These are phyloP conservation scores for Amphirosellinia nigrospora DNA, from an alignment of 495 filamentous ascomycete species.

Conservation along the genomic window DNA sequence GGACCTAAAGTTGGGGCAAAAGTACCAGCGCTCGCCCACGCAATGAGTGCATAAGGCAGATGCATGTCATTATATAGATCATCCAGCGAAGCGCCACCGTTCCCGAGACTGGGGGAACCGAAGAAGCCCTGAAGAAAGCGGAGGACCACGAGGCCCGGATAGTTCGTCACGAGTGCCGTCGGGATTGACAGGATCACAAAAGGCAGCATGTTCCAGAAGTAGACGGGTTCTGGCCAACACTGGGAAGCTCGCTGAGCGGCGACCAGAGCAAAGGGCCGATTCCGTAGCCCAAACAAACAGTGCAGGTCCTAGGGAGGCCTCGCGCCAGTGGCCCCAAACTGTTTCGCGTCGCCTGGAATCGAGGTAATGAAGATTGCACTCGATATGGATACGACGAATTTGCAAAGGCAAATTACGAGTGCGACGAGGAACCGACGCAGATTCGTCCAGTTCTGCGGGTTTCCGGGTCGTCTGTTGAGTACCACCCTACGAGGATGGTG, in stretches of 20 bases:
- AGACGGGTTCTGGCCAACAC: constrained; percentile 68
- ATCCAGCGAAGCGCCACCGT: constrained; percentile 77
- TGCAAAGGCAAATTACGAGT: constrained; percentile 55
- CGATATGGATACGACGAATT: constrained; percentile 56
- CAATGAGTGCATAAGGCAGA: constrained; percentile 72
- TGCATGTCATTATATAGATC: constrained; percentile 75
- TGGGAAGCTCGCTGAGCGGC: constrained; percentile 66
- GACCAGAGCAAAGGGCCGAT: constrained; percentile 54
- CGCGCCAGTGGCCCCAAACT: constrained; percentile 58
- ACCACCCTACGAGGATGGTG: constrained; percentile 64
- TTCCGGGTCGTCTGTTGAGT: constrained; percentile 60
- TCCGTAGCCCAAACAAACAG: constrained; percentile 69
- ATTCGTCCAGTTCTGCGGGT: constrained; percentile 63
- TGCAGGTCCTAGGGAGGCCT: constrained; percentile 59
- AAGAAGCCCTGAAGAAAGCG: constrained; percentile 80
- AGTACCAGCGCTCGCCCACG: constrained; percentile 59
- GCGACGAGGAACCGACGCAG: constrained; percentile 49
- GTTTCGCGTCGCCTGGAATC: constrained; percentile 49
- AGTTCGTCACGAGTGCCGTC: constrained; percentile 75
- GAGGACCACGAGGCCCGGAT: constrained; percentile 71
- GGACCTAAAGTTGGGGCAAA: constrained; percentile 64
- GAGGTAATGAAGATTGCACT: constrained; percentile 57
- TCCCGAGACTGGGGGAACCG: constrained; percentile 76
- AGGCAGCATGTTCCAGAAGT: constrained; percentile 70
- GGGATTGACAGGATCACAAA: constrained; percentile 80